Evolutionary conservation across 192 early-diverging fungal species (phyloP).

Genomic region (Geranomyces michiganensis): DNA sequence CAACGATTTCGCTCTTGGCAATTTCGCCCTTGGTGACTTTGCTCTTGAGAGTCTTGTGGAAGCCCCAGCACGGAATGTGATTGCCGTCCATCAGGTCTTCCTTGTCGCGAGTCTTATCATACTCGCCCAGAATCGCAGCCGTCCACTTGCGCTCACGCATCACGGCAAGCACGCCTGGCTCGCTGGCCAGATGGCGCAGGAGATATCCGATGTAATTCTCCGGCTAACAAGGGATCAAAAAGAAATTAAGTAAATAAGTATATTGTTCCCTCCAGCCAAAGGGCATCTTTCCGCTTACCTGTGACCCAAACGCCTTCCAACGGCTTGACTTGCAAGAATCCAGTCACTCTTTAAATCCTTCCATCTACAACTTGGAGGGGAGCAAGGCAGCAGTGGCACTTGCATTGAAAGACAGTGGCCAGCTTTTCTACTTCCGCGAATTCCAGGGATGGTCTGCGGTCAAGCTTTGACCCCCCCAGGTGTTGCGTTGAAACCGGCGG

Average conservation of each 20-base stretch:
- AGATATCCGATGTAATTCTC: background rate
- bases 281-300: background rate
- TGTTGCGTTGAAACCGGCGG: no score
- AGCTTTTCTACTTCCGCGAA: no score
- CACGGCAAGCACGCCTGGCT: slow-evolving; percentile 2
- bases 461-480: no score
- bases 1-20: no score
- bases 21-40: no score
- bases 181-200: slow-evolving; percentile 1
- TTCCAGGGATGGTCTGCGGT: no score
- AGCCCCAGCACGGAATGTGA: background rate
- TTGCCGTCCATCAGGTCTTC: slow-evolving; percentile 5
- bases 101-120: slow-evolving; percentile 4
- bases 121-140: background rate
- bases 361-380: background rate
- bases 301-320: background rate
- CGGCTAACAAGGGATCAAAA: background rate
- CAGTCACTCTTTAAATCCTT: background rate
- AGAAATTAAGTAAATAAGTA: background rate
- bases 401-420: no score
- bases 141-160: slow-evolving; percentile 1
- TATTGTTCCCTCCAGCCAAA: background rate
- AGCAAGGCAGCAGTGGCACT: no score
- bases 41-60: background rate
- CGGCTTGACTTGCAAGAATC: background rate